These are phyloP conservation scores for Phytopythium aichiense DNA, from an alignment of 352 stramenopile species.

Conservation along the genomic window DNA sequence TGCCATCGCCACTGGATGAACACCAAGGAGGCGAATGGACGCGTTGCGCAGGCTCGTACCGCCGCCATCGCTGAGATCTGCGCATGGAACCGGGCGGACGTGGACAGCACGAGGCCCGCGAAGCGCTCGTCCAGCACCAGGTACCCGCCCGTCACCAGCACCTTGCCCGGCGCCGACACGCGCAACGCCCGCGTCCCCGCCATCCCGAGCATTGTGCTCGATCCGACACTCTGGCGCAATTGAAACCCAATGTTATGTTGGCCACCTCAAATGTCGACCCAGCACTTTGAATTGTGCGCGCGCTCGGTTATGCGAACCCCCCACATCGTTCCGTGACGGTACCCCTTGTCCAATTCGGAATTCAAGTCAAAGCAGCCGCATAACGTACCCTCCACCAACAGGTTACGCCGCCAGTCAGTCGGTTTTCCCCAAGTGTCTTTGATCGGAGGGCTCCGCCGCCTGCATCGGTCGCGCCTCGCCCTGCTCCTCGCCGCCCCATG, in stretches of 20 bases:
- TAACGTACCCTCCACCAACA: background rate
- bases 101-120: constrained; percentile 88
- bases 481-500: background rate
- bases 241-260: background rate
- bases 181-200: constrained; percentile 13
- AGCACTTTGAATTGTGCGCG: background rate
- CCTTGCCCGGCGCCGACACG: constrained; percentile 95
- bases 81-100: constrained; percentile 92
- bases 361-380: background rate
- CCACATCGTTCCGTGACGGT: no score
- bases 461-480: background rate
- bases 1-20: no score
- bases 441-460: background rate
- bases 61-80: constrained; percentile 31
- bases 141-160: constrained; percentile 95
- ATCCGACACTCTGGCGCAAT: background rate
- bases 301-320: background rate
- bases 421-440: background rate
- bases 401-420: background rate
- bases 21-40: no score
- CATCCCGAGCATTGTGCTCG: background rate
- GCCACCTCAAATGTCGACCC: background rate
- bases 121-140: constrained; percentile 92
- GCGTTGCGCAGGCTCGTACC: background rate
- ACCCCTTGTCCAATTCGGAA: no score